Evolutionary conservation across 2,329 filamentous ascomycete species (phyloP).

Genomic region (Pseudopyricularia cyperi): DNA sequence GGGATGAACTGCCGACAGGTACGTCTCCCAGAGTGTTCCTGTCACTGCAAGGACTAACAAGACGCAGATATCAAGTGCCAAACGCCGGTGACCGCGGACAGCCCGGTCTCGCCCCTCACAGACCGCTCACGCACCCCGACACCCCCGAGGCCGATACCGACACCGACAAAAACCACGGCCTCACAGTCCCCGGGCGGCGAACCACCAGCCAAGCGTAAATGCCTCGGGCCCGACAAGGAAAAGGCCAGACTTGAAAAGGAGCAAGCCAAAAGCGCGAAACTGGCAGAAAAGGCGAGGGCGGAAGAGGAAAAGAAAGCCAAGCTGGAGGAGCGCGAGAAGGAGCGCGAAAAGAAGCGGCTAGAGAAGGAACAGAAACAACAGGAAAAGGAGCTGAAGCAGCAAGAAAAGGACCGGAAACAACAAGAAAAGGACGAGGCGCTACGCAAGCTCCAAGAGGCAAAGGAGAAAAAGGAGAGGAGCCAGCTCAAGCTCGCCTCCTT

Average conservation of each 20-base stretch:
- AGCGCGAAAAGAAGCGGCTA: slow-evolving; percentile 20
- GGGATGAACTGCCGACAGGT: slow-evolving; percentile 7
- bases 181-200: slow-evolving; percentile 7
- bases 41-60: not conserved
- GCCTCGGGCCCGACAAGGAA: slow-evolving; percentile 24
- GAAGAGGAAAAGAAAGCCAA: slow-evolving; percentile 22
- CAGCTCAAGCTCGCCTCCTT: slow-evolving; percentile 34
- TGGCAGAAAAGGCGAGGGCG: slow-evolving; percentile 22
- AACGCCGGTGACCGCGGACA: slow-evolving; percentile 15
- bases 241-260: slow-evolving; percentile 18
- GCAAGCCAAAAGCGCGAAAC: slow-evolving; percentile 18
- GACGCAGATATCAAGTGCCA: not conserved
- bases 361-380: slow-evolving; percentile 28
- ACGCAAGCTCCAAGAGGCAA: slow-evolving; percentile 23
- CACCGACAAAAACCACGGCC: not conserved
- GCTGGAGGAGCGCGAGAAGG: slow-evolving; percentile 21
- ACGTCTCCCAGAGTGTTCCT: not conserved
- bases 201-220: slow-evolving; percentile 30
- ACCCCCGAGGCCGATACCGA: slow-evolving; percentile 8
- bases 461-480: slow-evolving; percentile 35
- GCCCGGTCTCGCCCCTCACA: slow-evolving; percentile 21
- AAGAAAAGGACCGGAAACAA: slow-evolving; percentile 32
- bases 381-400: slow-evolving; percentile 18
- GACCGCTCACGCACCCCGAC: slow-evolving; percentile 22
- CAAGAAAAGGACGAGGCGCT: slow-evolving; percentile 40